Base-by-base conservation (phyloP, 345 rosid genomes). In the Populus simonii region DNA sequence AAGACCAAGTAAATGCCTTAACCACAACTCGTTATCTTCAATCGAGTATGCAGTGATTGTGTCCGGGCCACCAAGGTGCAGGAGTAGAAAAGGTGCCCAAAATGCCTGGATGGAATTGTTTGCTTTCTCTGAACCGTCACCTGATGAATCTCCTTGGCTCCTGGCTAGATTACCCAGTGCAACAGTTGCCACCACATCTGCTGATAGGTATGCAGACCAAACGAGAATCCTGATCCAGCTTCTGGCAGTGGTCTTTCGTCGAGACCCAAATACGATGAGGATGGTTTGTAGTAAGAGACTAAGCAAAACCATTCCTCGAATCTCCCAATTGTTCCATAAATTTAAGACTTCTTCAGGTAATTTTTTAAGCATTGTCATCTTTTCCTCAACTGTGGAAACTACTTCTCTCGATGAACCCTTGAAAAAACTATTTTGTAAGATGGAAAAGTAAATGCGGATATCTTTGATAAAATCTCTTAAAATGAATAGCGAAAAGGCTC, bases 1-100 rank as follows among this genome's bases (percentile, higher is more conserved):
- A 1, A 71, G 20, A 6, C 36, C n/a, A 13, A 27, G 39, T 0
- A 71, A 18, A 8, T 71, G 74, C 39, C 74, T 27, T 45, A 17
- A 15, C 74, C 74, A 47, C 9, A 71, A 36, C 16, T 71, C 57
- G 17, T 47, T 45, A 27, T 71, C 74, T 27, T 71, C 59, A 27
- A 71, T 29, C 9, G 74, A 13, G 33, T 41, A 71, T 16, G 74
- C 35, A 47, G 61, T 45, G n/a, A 71, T 71, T 2, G 74, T 71
- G 57, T 71, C 61, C 15, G 74, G 74, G 31, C 74, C 74, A 23
- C 74, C 74, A 17, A 71, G 74, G 6, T 71, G 74, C 20, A 71
- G 22, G 7, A 47, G 55, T 6, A 71, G 74, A 27, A 71, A 71
- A 41, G 61, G 74, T 1, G 61, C 53, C 55, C 72, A 70, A 43